Evolutionary conservation across 225 moss, liverwort and hornwort species (phyloP).

Genomic region (Sphagnum tenellum): DNA sequence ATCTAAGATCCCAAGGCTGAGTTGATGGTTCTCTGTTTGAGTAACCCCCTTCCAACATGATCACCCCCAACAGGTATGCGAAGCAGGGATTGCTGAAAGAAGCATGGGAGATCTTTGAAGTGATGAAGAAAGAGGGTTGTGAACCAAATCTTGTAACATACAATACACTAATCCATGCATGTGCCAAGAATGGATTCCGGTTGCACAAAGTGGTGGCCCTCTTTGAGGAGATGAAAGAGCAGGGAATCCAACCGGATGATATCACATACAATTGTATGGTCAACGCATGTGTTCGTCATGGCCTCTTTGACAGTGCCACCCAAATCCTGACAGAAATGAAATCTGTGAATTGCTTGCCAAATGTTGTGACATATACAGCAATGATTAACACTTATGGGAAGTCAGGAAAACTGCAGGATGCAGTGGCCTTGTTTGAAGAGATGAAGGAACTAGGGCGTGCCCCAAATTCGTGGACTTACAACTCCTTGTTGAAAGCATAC

Average conservation of each 20-base stretch:
- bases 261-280: slow-evolving; percentile 88
- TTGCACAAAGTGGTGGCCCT: slow-evolving; percentile 47
- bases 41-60: background rate
- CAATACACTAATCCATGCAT: slow-evolving; percentile 67
- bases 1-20: no score
- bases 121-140: slow-evolving; percentile 59
- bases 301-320: slow-evolving; percentile 48
- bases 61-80: slow-evolving; percentile 45
- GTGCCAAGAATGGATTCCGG: slow-evolving; percentile 45
- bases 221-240: slow-evolving; percentile 47
- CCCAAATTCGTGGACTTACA: slow-evolving; percentile 94
- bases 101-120: slow-evolving; percentile 62
- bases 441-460: slow-evolving; percentile 86
- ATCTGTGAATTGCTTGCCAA: slow-evolving; percentile 52
- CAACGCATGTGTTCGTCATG: slow-evolving; percentile 67
- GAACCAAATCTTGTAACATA: slow-evolving; percentile 75
- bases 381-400: slow-evolving; percentile 77
- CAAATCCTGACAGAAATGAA: slow-evolving; percentile 65
- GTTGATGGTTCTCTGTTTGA: background rate
- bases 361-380: slow-evolving; percentile 80
- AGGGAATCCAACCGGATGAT: slow-evolving; percentile 66
- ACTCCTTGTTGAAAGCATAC: slow-evolving; percentile 88
- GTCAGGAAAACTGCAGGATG: slow-evolving; percentile 70
- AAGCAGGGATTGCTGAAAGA: slow-evolving; percentile 75
- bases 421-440: slow-evolving; percentile 75